Base-by-base conservation (phyloP, 78 protist genomes). In the Pigoraptor vietnamica region DNA sequence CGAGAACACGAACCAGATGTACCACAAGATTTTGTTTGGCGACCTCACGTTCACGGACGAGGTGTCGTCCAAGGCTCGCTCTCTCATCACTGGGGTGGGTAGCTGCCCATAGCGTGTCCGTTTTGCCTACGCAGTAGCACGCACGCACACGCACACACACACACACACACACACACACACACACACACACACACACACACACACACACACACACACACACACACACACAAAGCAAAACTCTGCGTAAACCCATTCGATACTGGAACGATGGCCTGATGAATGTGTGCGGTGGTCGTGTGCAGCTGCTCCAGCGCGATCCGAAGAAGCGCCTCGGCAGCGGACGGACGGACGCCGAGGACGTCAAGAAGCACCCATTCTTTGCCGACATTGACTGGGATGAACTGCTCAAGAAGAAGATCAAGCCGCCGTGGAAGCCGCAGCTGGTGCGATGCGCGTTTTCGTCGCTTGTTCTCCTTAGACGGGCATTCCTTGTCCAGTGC, bases 1-100 rank as follows among this genome's bases (percentile, higher is more conserved):
- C 38, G 40, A 82, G 48, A 86, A 97, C 92, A 88, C 91, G 19
- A 14, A 86, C 24, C 29, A 86, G 84, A 97, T 97, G 98, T 97
- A 97, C 94, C 90, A 86, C 24, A 35, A 37, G 37, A 86, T 86
- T 37, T 25, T 86, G 34, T 86, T 86, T n/a, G 33, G 35, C 2
- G 37, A 35, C 34, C 48, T 86, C 33, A 25, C 0, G 23, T 86
- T 86, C 48, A 14, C 89, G 34, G 89, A 35, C 1, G 89, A 86
- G 48, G 25, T 86, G 2, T 84, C 93, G 25, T 24, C 82, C 29
- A 24, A 14, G 29, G 93, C 90, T 21, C 84, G 32, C 1, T 2
- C 23, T 32, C 25, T 91, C 36, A 91, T 91, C 38, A 24, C 86
- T 21, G 0, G 84, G 34, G 79, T 48, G 19, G 32, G 79, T 19